phyloP scores from a whole-genome alignment of 2,329 filamentous ascomycete species.

The Talaromyces sp. region DNA sequence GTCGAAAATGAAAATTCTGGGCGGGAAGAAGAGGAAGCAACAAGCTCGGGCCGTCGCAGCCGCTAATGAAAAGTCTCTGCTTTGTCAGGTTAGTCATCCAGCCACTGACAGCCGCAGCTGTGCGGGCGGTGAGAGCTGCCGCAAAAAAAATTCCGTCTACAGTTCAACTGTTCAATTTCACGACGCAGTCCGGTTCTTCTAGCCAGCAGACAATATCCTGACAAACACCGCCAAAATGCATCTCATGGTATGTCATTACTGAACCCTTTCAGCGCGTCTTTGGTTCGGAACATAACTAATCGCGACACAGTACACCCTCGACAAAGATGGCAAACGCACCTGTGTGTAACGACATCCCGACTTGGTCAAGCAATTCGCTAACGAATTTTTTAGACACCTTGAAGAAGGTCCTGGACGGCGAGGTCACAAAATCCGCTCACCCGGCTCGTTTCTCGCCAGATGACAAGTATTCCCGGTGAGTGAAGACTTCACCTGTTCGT shows the following conservation, averaged over 20 bases:
- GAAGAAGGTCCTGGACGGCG: constrained; percentile 75
- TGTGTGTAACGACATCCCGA: constrained; percentile 44
- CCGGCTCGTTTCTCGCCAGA: constrained; percentile 95
- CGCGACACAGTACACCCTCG: constrained; percentile 67
- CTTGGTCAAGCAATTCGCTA: neutral
- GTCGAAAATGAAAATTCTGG: neutral
- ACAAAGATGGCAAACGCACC: constrained; percentile 73
- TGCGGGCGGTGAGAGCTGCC: constrained; percentile 10
- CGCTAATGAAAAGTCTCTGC: neutral
- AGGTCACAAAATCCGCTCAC: constrained; percentile 93
- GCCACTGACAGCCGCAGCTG: neutral
- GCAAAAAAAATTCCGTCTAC: constrained; percentile 5
- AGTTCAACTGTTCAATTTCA: neutral
- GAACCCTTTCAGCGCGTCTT: neutral
- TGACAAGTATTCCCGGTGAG: constrained; percentile 86
- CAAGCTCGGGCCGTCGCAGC: neutral
- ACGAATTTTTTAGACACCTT: constrained; percentile 54
- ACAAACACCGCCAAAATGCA: constrained; percentile 27
- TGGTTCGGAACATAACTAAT: constrained; percentile 3
- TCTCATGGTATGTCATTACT: constrained; percentile 31
- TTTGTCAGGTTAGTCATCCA: neutral
- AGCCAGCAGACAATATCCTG: neutral
- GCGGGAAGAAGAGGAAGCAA: neutral
- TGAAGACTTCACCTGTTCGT: neutral
- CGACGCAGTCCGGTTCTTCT: neutral